Evolutionary conservation across 257 asterid species (phyloP).

Genomic region (Datura wrightii): DNA sequence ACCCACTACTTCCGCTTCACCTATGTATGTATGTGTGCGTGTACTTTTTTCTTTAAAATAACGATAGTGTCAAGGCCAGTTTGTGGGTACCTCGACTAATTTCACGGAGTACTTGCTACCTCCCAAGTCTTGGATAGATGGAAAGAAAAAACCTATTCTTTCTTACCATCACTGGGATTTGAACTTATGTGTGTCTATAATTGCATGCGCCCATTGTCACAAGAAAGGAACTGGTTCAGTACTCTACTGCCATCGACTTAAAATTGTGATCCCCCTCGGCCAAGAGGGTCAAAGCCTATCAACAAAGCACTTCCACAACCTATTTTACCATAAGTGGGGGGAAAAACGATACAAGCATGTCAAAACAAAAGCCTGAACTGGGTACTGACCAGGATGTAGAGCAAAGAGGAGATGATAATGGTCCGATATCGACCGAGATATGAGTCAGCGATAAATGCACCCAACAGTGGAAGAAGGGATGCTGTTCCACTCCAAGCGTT

Average conservation of each 20-base stretch:
- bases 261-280: background rate
- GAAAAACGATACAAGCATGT: background rate
- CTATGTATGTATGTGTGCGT: background rate
- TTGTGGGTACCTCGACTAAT: too few relatives aligned
- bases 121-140: too few relatives aligned
- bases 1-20: background rate
- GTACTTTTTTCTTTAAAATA: too few relatives aligned
- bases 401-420: constrained; percentile 45
- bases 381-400: constrained; percentile 48
- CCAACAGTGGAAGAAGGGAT: constrained; percentile 46
- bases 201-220: background rate
- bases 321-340: background rate
- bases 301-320: constrained; percentile 14
- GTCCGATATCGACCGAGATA: constrained; percentile 51
- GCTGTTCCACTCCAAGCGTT: constrained; percentile 52
- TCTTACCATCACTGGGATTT: too few relatives aligned
- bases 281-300: background rate
- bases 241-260: background rate
- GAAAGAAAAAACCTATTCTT: too few relatives aligned
- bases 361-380: constrained; percentile 1
- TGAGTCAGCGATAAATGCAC: constrained; percentile 53
- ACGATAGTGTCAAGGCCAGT: too few relatives aligned
- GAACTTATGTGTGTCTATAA: background rate
- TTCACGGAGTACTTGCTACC: too few relatives aligned
- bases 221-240: background rate